Conservation (phyloP, 2,329 filamentous ascomycete species). For the Fusarium sp. region DNA sequence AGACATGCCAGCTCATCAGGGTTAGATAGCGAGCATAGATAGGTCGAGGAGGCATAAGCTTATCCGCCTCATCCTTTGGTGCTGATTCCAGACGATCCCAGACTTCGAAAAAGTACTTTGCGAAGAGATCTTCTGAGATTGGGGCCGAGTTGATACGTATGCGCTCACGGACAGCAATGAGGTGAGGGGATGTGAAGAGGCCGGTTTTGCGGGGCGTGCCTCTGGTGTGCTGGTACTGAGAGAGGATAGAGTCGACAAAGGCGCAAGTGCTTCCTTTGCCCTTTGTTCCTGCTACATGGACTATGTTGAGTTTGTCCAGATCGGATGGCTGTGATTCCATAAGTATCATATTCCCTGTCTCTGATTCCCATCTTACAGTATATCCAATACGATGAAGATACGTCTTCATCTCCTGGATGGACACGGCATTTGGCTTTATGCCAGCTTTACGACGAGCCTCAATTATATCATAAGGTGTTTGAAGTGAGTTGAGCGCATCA, state of each 20-base stretch:
- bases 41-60: conserved; percentile 57
- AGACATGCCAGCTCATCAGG: conserved; percentile 74
- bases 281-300: conserved; percentile 81
- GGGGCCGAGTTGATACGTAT: conserved; percentile 71
- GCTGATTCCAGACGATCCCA: conserved; percentile 66
- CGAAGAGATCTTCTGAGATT: conserved; percentile 68
- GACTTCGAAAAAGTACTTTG: conserved; percentile 75
- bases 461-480: conserved; percentile 85
- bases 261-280: conserved; percentile 80
- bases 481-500: conserved; percentile 85
- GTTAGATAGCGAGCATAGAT: conserved; percentile 72
- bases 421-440: conserved; percentile 72
- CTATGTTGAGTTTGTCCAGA: conserved; percentile 70
- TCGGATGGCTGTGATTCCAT: conserved; percentile 53
- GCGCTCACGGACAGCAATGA: conserved; percentile 74
- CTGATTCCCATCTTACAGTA: conserved; percentile 55
- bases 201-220: conserved; percentile 61
- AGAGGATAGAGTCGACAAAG: conserved; percentile 72
- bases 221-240: conserved; percentile 56
- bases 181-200: conserved; percentile 76
- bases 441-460: conserved; percentile 82
- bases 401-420: conserved; percentile 81
- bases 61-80: conserved; percentile 47
- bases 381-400: conserved; percentile 85
- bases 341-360: not conserved